Conservation (phyloP, 805 yeast species). For the Suhomyces sp. region DNA sequence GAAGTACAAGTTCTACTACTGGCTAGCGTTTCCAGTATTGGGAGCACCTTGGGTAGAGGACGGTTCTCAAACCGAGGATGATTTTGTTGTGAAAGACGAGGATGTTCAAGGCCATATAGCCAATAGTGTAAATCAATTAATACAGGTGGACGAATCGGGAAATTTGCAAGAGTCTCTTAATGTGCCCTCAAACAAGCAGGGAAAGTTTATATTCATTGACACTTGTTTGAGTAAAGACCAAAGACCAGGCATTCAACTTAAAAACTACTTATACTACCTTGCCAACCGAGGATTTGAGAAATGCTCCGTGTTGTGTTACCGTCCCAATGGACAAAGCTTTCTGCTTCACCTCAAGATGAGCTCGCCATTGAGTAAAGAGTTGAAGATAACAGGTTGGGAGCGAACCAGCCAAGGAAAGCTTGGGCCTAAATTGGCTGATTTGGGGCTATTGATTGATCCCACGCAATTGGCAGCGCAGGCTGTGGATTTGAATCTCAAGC, state of each 20-base stretch:
- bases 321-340: slow-evolving; percentile 19
- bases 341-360: slow-evolving; percentile 28
- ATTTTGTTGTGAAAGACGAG: not conserved
- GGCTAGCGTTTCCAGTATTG: slow-evolving; percentile 80
- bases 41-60: slow-evolving; percentile 46
- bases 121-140: not conserved
- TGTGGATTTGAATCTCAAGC: slow-evolving; percentile 80
- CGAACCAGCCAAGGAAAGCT: slow-evolving; percentile 68
- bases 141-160: not conserved
- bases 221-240: slow-evolving; percentile 23
- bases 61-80: not conserved
- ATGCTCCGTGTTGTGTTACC: slow-evolving; percentile 23
- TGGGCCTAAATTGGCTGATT: slow-evolving; percentile 79
- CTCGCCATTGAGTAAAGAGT: slow-evolving; percentile 3
- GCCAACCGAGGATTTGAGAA: slow-evolving; percentile 22
- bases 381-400: slow-evolving; percentile 83
- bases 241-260: slow-evolving; percentile 50
- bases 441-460: slow-evolving; percentile 81
- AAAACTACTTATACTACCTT: slow-evolving; percentile 55
- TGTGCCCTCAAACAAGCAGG: not conserved
- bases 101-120: not conserved
- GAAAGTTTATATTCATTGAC: slow-evolving; percentile 31
- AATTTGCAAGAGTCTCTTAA: not conserved
- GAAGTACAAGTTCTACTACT: slow-evolving; percentile 81
- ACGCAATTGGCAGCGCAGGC: slow-evolving; percentile 83